These are phyloP conservation scores for Rhodotorula sp. DNA, from an alignment of 1,284 basidiomycete genomes.

Conservation along the genomic window DNA sequence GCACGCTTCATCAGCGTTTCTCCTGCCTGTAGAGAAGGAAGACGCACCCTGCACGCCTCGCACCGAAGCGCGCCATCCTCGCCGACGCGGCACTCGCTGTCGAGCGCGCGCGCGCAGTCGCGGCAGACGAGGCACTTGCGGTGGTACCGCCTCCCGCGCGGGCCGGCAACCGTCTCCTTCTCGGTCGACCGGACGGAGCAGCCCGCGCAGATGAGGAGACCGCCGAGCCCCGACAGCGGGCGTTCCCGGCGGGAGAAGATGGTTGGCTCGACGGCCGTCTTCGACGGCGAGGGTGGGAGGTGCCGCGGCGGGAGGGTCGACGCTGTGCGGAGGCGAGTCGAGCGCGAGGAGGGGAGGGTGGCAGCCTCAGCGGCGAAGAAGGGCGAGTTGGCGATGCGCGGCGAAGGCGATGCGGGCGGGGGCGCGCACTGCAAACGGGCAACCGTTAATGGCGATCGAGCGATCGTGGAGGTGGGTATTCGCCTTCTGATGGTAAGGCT, in stretches of 20 bases:
- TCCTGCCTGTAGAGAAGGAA: neutral
- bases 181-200: constrained; percentile 33
- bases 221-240: constrained; percentile 27
- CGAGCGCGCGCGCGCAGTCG: constrained; percentile 23
- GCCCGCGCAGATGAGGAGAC: constrained; percentile 35
- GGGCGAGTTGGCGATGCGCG: constrained; percentile 4
- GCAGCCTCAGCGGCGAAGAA: constrained; percentile 13
- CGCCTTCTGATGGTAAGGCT: constrained; percentile 30
- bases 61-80: constrained; percentile 28
- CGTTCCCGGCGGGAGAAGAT: constrained; percentile 33
- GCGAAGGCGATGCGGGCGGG: neutral
- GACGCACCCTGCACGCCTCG: constrained; percentile 34
- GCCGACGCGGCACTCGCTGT: constrained; percentile 28
- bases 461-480: too few relatives aligned
- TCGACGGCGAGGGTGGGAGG: neutral
- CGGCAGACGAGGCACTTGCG: constrained; percentile 28
- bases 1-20: neutral
- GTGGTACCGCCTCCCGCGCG: constrained; percentile 28
- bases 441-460: neutral
- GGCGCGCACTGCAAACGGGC: constrained; percentile 3
- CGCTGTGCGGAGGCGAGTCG: neutral
- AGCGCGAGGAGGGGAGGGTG: neutral
- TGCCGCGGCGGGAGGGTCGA: constrained; percentile 5
- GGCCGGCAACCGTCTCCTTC: constrained; percentile 28
- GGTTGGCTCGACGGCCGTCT: neutral